Percentiles rank a stretch among this genome's conserved stretches.
phyloP scores from a whole-genome alignment of 371 early-diverging fungal genomes.

The Batrachochytrium dendrobatidis region DNA sequence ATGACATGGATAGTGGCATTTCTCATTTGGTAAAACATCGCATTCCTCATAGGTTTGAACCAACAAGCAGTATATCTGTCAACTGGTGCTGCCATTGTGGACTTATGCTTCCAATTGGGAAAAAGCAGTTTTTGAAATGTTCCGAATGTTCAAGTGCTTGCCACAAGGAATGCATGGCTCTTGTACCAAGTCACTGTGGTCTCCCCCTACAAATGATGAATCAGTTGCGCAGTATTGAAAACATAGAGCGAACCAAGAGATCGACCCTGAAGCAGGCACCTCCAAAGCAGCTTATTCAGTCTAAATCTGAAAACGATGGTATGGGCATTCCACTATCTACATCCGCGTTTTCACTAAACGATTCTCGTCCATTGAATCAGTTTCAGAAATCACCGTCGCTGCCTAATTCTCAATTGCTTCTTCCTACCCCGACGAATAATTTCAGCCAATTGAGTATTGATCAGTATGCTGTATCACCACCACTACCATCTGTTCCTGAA shows the following conservation, averaged over 20 bases:
- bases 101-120: conserved; percentile 79
- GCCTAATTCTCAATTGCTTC: no score
- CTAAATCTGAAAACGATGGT: no score
- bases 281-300: no score
- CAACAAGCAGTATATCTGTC: conserved; percentile 63
- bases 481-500: no score
- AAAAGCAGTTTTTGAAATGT: conserved; percentile 31
- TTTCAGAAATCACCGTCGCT: no score
- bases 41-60: conserved; percentile 89
- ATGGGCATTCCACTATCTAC: no score
- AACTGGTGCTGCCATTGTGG: conserved; percentile 98
- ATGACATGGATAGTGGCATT: conserved; percentile 12
- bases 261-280: no score
- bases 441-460: no score
- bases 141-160: conserved; percentile 63
- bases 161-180: conserved; percentile 75
- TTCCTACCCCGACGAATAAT: no score
- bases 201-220: conserved; percentile 75
- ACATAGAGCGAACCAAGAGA: conserved; percentile 45
- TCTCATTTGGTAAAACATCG: conserved; percentile 71
- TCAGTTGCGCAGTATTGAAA: conserved; percentile 42
- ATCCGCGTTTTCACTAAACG: no score
- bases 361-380: no score
- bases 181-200: conserved; percentile 92
- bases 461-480: no score